Conservation (phyloP, 1,284 basidiomycete species). For the Tranzscheliella williamsii region DNA sequence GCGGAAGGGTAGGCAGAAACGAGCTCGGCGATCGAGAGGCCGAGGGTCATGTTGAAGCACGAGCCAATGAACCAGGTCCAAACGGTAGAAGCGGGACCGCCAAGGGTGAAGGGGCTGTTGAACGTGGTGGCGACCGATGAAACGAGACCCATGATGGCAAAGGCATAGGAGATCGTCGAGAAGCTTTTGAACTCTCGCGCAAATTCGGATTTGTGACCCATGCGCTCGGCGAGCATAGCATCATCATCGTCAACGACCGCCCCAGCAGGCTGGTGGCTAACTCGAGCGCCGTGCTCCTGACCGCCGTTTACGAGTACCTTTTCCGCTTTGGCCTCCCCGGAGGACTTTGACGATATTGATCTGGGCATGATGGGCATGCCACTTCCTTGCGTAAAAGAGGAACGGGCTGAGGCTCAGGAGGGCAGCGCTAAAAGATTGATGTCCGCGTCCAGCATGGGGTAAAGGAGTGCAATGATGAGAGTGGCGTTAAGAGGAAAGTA, state of each 20-base stretch:
- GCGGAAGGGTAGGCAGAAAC: conserved; percentile 76
- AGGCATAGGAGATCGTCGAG: conserved; percentile 58
- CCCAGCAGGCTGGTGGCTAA: conserved; percentile 32
- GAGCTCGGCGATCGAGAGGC: conserved; percentile 58
- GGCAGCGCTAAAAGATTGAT: too few species aligned
- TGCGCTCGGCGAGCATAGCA: conserved; percentile 45
- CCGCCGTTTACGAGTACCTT: conserved; percentile 13
- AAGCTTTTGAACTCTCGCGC: conserved; percentile 59
- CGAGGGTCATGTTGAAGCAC: conserved; percentile 56
- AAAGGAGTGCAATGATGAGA: too few species aligned
- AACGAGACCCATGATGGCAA: conserved; percentile 59
- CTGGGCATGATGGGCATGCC: conserved; percentile 25
- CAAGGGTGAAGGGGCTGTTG: conserved; percentile 53
- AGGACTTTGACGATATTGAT: conserved; percentile 34
- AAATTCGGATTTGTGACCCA: conserved; percentile 59
- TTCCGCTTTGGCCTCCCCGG: conserved; percentile 18
- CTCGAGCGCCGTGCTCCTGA: conserved; percentile 31
- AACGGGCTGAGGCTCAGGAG: too few species aligned
- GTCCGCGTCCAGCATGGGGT: too few species aligned
- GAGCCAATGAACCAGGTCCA: conserved; percentile 60
- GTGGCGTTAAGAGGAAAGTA: too few species aligned
- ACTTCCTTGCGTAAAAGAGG: too few species aligned
- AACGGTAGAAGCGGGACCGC: conserved; percentile 53
- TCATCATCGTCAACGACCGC: conserved; percentile 51
- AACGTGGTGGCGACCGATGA: conserved; percentile 59